A percentile compares a stretch with the other conserved stretches of the same genome.
phyloP scores from a whole-genome alignment of 345 rosid species.

The Gossypium turneri region DNA sequence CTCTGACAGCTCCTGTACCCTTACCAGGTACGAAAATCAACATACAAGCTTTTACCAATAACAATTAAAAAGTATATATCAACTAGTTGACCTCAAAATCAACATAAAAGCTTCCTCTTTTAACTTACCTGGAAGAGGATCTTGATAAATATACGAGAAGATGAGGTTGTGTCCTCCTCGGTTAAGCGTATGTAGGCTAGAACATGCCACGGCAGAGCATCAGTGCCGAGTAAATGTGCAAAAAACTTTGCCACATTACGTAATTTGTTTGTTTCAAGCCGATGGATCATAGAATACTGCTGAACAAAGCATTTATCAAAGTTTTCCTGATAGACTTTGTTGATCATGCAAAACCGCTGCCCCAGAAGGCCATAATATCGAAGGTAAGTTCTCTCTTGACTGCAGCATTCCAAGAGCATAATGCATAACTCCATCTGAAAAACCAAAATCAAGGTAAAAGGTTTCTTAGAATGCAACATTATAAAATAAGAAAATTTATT shows the following conservation, averaged over 20 bases:
- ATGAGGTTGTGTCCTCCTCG: constrained; percentile 93
- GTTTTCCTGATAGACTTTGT: constrained; percentile 85
- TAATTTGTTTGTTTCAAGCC: constrained; percentile 82
- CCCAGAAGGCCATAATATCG: constrained; percentile 88
- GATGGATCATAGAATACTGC: constrained; percentile 94
- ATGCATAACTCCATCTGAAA: constrained; percentile 90
- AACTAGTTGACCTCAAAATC: background rate
- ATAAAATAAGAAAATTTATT: background rate
- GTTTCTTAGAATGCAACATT: background rate
- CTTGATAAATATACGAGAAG: constrained; percentile 89
- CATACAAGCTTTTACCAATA: background rate
- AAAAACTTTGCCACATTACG: constrained; percentile 93
- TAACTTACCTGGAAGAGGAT: constrained; percentile 85
- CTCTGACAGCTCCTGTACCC: constrained; percentile 80
- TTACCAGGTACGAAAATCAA: constrained; percentile 5
- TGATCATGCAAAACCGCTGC: constrained; percentile 92
- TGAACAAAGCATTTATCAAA: constrained; percentile 88
- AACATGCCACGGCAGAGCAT: constrained; percentile 95
- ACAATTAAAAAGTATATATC: background rate
- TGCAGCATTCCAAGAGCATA: constrained; percentile 94
- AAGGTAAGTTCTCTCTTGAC: constrained; percentile 93
- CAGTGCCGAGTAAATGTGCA: constrained; percentile 89
- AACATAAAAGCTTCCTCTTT: background rate
- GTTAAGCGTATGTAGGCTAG: constrained; percentile 77
- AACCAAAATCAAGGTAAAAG: constrained; percentile 15